phyloP scores from a whole-genome alignment of 1,284 basidiomycete genomes.

The Ustilago esculenta region DNA sequence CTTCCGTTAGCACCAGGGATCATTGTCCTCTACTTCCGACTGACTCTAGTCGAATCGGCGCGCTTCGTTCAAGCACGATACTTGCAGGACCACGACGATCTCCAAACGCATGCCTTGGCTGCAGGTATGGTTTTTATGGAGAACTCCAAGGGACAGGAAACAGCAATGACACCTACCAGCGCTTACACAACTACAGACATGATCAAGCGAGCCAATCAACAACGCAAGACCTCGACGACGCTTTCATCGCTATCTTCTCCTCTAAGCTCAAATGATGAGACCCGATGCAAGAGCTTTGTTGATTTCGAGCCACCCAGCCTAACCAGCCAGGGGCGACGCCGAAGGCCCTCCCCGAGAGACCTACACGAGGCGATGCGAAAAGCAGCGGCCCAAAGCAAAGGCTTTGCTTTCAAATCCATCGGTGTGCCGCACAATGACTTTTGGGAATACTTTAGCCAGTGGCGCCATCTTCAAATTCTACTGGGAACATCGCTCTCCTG shows the following conservation, averaged over 20 bases:
- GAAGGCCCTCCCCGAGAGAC: conserved; percentile 25
- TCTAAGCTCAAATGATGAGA: conserved; percentile 15
- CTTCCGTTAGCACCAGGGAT: conserved; percentile 42
- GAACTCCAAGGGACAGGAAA: conserved; percentile 9
- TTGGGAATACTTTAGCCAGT: conserved; percentile 47
- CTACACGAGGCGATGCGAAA: conserved; percentile 21
- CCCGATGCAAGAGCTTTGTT: conserved; percentile 10
- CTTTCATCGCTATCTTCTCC: conserved; percentile 16
- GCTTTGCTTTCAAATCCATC: conserved; percentile 37
- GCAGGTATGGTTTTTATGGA: conserved; percentile 70
- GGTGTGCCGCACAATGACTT: conserved; percentile 29
- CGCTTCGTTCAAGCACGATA: conserved; percentile 81
- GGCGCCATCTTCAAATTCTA: conserved; percentile 43
- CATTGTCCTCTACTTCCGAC: conserved; percentile 70
- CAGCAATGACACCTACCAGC: conserved; percentile 4
- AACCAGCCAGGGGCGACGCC: conserved; percentile 13
- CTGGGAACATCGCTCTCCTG: conserved; percentile 42
- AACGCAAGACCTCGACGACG: conserved; percentile 21
- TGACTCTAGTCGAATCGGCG: conserved; percentile 69
- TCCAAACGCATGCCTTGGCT: conserved; percentile 70
- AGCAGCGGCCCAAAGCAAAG: conserved; percentile 32
- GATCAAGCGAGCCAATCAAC: conserved; percentile 63
- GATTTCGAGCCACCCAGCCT: conserved; percentile 1
- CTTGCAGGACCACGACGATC: conserved; percentile 80
- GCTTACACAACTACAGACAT: conserved; percentile 70